Percentiles rank a stretch among this genome's conserved stretches.
These are phyloP conservation scores for Tylopilus sp. DNA, from an alignment of 1,284 basidiomycete genomes.

Conservation along the genomic window DNA sequence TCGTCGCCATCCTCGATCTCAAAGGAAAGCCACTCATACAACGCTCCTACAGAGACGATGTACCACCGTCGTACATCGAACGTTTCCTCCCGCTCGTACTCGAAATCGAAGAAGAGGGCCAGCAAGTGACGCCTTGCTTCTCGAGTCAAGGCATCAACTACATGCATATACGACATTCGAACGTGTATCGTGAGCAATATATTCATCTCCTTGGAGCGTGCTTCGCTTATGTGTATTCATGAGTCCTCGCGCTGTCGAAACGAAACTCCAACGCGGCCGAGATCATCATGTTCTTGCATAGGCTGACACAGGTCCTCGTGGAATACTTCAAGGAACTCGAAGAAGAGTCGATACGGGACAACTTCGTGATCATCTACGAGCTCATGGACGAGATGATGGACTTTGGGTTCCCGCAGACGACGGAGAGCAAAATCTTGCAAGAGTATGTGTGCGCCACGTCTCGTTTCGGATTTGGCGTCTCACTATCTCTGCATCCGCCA, in stretches of 20 bases:
- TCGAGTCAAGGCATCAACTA: slow-evolving; percentile 93
- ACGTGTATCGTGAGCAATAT: slow-evolving; percentile 80
- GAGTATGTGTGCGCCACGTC: slow-evolving; percentile 55
- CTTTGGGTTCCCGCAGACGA: slow-evolving; percentile 98
- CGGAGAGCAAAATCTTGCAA: slow-evolving; percentile 98
- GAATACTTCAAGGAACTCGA: slow-evolving; percentile 99
- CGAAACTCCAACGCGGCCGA: slow-evolving; percentile 96
- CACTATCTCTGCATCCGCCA: neutral
- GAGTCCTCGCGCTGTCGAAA: slow-evolving; percentile 94
- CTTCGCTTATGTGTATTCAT: neutral
- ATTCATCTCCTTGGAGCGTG: neutral
- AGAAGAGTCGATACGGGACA: slow-evolving; percentile 98
- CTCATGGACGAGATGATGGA: slow-evolving; percentile 99
- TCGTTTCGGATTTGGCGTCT: neutral
- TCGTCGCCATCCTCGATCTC: slow-evolving; percentile 94
- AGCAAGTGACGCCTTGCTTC: slow-evolving; percentile 94
- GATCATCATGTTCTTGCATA: slow-evolving; percentile 95
- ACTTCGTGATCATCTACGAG: slow-evolving; percentile 97
- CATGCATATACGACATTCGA: slow-evolving; percentile 98
- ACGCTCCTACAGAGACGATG: slow-evolving; percentile 96
- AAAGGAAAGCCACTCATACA: slow-evolving; percentile 99
- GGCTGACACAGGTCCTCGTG: slow-evolving; percentile 83
- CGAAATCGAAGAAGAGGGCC: slow-evolving; percentile 97
- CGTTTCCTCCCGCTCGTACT: slow-evolving; percentile 92
- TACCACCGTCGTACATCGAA: slow-evolving; percentile 85